Evolutionary conservation across 1,284 basidiomycete species (phyloP), one percentile per base, ranked within the genome.

Genomic region (Microbotryum violaceum): DNA sequence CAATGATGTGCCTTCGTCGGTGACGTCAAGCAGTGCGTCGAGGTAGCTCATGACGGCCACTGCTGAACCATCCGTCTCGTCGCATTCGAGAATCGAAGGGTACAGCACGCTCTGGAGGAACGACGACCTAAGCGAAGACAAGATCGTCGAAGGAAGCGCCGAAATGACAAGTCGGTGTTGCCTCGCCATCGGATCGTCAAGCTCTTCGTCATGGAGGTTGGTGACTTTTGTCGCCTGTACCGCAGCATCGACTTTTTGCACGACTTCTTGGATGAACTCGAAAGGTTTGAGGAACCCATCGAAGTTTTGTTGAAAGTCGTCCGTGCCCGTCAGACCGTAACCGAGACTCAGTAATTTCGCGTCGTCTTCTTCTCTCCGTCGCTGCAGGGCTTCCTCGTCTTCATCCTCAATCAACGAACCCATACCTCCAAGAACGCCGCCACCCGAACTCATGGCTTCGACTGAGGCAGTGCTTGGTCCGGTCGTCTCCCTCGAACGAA

Each of bases 21-120:
- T 80, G 0, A 86, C 88, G 54, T 85, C 81, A 57, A 93, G 81
- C 78, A 91, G 71, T 0, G 89, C 83, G 64, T 97, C 90, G 64
- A 97, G 85, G 72, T 98, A 97, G n/a, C 88, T 91, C 82, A 97
- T 86, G 56, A 97, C 91, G 2, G 94, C 94, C 1, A 96, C 88
- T 0, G 92, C 89, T 67, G 91, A 96, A 27, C 93, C 93, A 75
- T 98, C 93, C 7, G 79, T 74, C 65, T 91, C 88, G 1, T 91
- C 93, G 75, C 91, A 96, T 73, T 97, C 93, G 55, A 97, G 80
- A 54, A 98, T 83, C 6, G 91, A 90, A 0, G 93, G 91, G 73
- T 96, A 89, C 46, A 93, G 76, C 50, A 91, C 88, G 16, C 87
- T 84, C 64, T 88, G 83, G 2, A 71, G 69, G 58, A 71, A 70